phyloP scores from a whole-genome alignment of 768 basidiomycete species.

The Boletus rufocinnamomeus region DNA sequence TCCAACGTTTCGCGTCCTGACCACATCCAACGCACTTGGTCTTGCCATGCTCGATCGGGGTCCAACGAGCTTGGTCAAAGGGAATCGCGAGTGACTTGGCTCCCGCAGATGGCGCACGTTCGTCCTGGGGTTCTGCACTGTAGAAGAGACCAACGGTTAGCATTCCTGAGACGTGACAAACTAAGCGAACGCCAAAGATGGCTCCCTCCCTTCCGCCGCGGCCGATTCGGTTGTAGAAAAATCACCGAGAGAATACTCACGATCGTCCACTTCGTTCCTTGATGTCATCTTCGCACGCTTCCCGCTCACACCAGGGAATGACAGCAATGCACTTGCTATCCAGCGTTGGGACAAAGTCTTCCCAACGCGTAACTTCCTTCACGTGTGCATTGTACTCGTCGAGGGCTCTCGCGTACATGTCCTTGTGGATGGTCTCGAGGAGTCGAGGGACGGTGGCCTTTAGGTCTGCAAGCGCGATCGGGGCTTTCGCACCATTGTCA shows the following conservation, averaged over 20 bases:
- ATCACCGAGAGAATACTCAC: slow-evolving; percentile 42
- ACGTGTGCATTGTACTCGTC: slow-evolving; percentile 69
- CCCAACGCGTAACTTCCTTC: slow-evolving; percentile 81
- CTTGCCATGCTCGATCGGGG: slow-evolving; percentile 75
- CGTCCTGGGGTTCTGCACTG: slow-evolving; percentile 86
- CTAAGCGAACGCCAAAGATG: not conserved
- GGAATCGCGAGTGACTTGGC: slow-evolving; percentile 98
- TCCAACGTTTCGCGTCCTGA: slow-evolving; percentile 90
- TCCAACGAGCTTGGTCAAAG: slow-evolving; percentile 86
- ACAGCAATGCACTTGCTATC: slow-evolving; percentile 86
- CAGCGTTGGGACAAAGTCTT: slow-evolving; percentile 87
- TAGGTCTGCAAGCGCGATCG: slow-evolving; percentile 53
- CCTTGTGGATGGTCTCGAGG: slow-evolving; percentile 83
- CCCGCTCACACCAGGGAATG: slow-evolving; percentile 95
- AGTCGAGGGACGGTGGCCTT: slow-evolving; percentile 55
- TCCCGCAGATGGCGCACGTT: slow-evolving; percentile 94
- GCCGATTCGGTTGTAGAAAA: not conserved
- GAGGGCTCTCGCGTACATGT: slow-evolving; percentile 84
- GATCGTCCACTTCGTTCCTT: slow-evolving; percentile 89
- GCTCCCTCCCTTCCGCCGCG: not conserved
- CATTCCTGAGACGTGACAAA: not conserved
- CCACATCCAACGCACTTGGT: slow-evolving; percentile 92
- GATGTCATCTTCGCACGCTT: slow-evolving; percentile 95
- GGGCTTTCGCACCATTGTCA: slow-evolving; percentile 62
- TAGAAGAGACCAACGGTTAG: slow-evolving; percentile 10